Base-by-base conservation (phyloP, 129 eudicot species). In the Lactuca sativa region DNA sequence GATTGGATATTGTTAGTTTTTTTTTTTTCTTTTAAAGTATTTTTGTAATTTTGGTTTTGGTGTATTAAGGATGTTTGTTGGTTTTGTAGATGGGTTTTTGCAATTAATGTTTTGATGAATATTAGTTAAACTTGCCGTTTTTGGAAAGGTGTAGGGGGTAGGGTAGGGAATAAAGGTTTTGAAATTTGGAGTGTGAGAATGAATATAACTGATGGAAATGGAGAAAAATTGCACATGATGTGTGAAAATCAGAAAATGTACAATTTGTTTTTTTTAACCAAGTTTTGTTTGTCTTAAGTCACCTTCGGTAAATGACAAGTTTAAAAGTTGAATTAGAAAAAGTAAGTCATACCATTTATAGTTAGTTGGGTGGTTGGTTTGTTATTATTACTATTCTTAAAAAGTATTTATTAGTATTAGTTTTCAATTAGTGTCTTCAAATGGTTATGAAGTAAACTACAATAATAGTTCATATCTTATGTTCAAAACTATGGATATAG, bases 31-130 rank as follows among this genome's bases (percentile, higher is more conserved):
- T 21, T 21, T 21, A 30, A 71, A 58, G 36, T 71, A 59, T 37
- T n/a, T 67, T 56, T 60, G 64, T 76, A 76, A 76, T 70, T 37
- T 53, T 51, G 66, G 56, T 62, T 62, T 62, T 21, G n/a, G 52
- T 62, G 67, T 62, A 38, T 38, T 51, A 34, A 18, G 44, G 3
- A 12, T 61, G 15, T 30, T 60, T 61, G 15, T 30, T 60, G 47
- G 21, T 33, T 60, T 34, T 59, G 64, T 59, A 59, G 58, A 59
- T 31, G 40, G 64, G 13, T 14, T 13, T 59, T 34, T 60, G 17
- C 12, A 36, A 13, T 6, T 53, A 6, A 3, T 53, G 4, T 53
- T 36, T 36, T 53, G 58, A 17, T 53, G 58, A 47, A 47, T 47
- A 47, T 47, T 12, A 10, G 4, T 12, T 10, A 5, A 47, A 0